Evolutionary conservation across 345 rosid species (phyloP), one percentile per base, ranked within the genome.

Genomic region (Dovyalis caffra): DNA sequence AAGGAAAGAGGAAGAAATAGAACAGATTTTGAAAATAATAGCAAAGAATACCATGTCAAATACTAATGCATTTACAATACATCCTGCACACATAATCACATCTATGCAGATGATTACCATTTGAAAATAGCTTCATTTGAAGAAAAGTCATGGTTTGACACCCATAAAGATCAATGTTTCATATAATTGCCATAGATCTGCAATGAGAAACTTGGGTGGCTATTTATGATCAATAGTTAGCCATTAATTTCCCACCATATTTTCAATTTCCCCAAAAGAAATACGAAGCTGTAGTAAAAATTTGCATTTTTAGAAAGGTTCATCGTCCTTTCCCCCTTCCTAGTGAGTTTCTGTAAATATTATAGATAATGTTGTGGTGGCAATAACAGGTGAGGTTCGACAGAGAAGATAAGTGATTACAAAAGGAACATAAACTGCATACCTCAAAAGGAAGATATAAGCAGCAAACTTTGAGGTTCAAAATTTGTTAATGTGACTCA

Each of bases 401-500:
- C 70, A 68, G 71, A 14, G 31, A 15, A 28, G 57, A 47, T 16
- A 62, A 29, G 9, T 5, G 4, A 37, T 8, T 15, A 47, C 8
- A 33, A 31, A 14, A 26, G 26, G 26, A 73, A 11, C 12, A 45
- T n/a, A 29, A 5, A 28, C 8, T 2, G 16, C 66, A 57, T 80
- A 78, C 84, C 88, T 72, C 61, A 74, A 69, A 57, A 51, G 16
- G 32, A 60, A 28, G 74, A 60, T 20, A 76, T 51, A 53, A 40
- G 62, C 65, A 32, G 71, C 47, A 70, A 38, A 4, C 38, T n/a
- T 53, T 53, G 71, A 32, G 37, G 35, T 71, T 79, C 29, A 23
- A 3, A 77, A 83, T 74, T 62, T 37, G 65, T 57, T 20, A 74
- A 7, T 23, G 25, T 23, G 16, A 11, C 20, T 91, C 82, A 91